Evolutionary conservation across 1,284 basidiomycete species (phyloP).

Genomic region (Ustilago crameri): DNA sequence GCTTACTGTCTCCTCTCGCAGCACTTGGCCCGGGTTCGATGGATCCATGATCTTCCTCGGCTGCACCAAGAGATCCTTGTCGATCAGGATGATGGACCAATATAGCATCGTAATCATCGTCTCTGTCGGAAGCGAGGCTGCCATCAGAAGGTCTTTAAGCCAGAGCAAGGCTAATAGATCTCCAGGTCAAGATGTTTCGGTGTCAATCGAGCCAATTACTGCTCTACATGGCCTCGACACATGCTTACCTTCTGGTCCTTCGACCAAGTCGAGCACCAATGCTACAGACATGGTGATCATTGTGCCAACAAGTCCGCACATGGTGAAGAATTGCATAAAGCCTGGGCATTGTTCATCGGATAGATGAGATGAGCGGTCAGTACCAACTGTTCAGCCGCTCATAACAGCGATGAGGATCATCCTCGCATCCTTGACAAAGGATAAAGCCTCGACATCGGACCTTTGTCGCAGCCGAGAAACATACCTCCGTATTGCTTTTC

Average conservation of each 20-base stretch:
- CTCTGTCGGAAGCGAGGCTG: constrained; percentile 45
- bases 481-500: constrained; percentile 33
- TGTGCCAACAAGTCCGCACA: constrained; percentile 34
- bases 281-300: constrained; percentile 19
- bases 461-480: neutral
- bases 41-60: constrained; percentile 43
- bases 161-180: constrained; percentile 22
- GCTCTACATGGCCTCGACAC: no score
- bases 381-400: no score
- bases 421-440: no score
- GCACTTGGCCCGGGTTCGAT: constrained; percentile 47
- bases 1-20: constrained; percentile 34
- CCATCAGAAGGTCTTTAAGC: constrained; percentile 32
- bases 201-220: no score
- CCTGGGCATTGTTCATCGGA: no score
- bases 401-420: no score
- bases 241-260: constrained; percentile 28
- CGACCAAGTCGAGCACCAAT: constrained; percentile 17
- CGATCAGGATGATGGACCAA: constrained; percentile 47
- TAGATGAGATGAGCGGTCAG: no score
- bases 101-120: constrained; percentile 53
- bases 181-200: no score
- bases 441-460: no score
- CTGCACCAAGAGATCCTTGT: constrained; percentile 49
- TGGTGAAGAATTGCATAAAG: constrained; percentile 39